Conservation (phyloP, 1,284 basidiomycete species). For the Apiotrichum sp. region DNA sequence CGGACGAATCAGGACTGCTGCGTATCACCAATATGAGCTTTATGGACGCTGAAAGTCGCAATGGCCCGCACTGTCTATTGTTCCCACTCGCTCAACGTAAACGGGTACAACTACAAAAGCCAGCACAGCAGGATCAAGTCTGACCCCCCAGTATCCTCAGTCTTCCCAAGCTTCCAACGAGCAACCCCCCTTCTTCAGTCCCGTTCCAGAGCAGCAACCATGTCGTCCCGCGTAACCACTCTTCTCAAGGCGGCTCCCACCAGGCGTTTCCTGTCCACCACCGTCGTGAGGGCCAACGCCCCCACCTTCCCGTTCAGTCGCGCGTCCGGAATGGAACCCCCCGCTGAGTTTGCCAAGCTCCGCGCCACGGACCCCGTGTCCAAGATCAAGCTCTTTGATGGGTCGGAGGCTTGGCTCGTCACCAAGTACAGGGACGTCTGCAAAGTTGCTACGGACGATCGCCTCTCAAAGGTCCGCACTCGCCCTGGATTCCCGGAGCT, state of each 20-base stretch:
- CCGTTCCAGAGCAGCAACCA: too few relatives aligned
- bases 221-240: not conserved
- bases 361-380: conserved; percentile 9
- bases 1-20: too few relatives aligned
- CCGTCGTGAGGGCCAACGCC: not conserved
- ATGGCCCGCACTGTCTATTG: too few relatives aligned
- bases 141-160: too few relatives aligned
- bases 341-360: conserved; percentile 6
- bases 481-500: conserved; percentile 16
- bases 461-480: conserved; percentile 11
- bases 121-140: too few relatives aligned
- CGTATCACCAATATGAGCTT: too few relatives aligned
- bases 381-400: conserved; percentile 7
- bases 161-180: too few relatives aligned
- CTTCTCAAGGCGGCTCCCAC: not conserved
- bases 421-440: conserved; percentile 12
- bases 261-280: not conserved
- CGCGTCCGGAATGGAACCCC: conserved; percentile 11
- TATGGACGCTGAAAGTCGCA: too few relatives aligned
- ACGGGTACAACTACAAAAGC: too few relatives aligned
- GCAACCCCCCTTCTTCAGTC: too few relatives aligned
- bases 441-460: conserved; percentile 8
- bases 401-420: conserved; percentile 7
- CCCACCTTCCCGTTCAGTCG: conserved; percentile 9
- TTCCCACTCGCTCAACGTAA: too few relatives aligned